Evolutionary conservation across 768 basidiomycete genomes (phyloP), one percentile per base, ranked within the genome.

Genomic region (Trametes coccinea): DNA sequence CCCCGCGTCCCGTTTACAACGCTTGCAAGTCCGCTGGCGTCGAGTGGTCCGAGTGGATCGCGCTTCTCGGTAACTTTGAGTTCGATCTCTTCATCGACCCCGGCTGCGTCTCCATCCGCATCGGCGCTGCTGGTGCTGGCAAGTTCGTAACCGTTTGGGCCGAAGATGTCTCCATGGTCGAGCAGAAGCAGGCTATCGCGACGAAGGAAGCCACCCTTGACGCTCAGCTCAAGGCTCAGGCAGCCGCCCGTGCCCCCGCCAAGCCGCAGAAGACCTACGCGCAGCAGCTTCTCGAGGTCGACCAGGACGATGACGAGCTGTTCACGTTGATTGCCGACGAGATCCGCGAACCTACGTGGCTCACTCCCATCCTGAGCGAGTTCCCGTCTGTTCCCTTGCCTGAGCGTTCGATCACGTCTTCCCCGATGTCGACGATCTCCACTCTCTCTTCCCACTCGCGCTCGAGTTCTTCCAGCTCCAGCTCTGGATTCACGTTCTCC

Each of bases 31-130:
- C 84, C 27, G 78, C 87, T 41, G 84, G 84, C 60, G 80, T 92
- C 34, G 87, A 89, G 68, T 93, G 91, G 91, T 85, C 86, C 60
- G 84, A 89, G 71, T 93, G 91, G 91, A 89, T 91, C 56, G 67
- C 79, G 48, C 77, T 82, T 60, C 82, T 92, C 48, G 89, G 90
- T 10, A 80, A 83, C 65, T 75, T 77, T 59, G 87, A 89, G 75
- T 86, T 92, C 70, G 90, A 92, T 73, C 81, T 93, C 62, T 88
- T 89, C 74, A 82, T 91, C 67, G 88, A 92, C 72, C 91, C 91
- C 64, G 90, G 89, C 62, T 86, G 83, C 71, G 83, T 93, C 65
- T 87, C 87, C 60, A 76, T 90, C 64, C 88, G 88, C 62, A 79
- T 81, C 70, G 80, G 79, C 53, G 77, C 72, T 44, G 69, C 71